Evolutionary conservation across 495 filamentous ascomycete genomes (phyloP).

Genomic region (Astrothelium subdiscretum): DNA sequence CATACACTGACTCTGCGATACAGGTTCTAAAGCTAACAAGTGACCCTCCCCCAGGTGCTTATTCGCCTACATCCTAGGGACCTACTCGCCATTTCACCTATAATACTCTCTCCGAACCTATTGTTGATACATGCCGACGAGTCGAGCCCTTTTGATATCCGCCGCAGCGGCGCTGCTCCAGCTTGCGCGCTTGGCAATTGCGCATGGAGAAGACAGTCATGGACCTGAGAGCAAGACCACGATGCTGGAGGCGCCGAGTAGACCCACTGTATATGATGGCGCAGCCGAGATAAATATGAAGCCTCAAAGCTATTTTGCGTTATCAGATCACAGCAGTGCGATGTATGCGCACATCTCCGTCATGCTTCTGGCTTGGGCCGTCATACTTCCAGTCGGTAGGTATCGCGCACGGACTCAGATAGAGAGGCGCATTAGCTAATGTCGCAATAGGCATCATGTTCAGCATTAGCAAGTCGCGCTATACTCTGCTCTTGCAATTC

Average conservation of each 20-base stretch:
- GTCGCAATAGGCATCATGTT: conserved; percentile 57
- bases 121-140: not conserved
- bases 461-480: conserved; percentile 67
- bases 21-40: not conserved
- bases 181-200: not conserved
- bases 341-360: conserved; percentile 70
- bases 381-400: conserved; percentile 58
- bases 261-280: not conserved
- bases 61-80: not conserved
- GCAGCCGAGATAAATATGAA: not conserved
- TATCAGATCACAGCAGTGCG: conserved; percentile 49
- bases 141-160: not conserved
- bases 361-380: conserved; percentile 73
- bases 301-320: conserved; percentile 51
- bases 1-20: not conserved
- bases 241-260: not conserved
- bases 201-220: not conserved
- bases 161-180: not conserved
- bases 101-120: not conserved
- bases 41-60: not conserved
- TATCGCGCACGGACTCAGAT: not conserved
- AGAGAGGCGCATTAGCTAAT: not conserved
- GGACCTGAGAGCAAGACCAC: not conserved
- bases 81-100: not conserved
- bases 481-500: conserved; percentile 61